Base-by-base conservation (phyloP, 2,329 filamentous ascomycete genomes). In the Monosporascus sp. region DNA sequence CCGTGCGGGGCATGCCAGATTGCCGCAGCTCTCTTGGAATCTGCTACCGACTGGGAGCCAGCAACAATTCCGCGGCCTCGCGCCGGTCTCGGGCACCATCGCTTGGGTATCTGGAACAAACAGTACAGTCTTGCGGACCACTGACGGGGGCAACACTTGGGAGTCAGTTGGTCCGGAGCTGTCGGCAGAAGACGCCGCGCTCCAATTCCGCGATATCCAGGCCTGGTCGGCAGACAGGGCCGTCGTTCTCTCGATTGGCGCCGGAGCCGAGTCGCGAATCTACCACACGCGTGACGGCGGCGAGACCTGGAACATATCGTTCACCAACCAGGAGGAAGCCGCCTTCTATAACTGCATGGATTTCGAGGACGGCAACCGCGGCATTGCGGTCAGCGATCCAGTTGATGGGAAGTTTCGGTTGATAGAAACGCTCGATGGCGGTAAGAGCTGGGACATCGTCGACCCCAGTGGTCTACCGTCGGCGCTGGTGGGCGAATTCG, bases 161-260 rank as follows among this genome's bases (percentile, higher is more conserved):
- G 39, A 47, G 3, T 63, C 66, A 0, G 64, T 70, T 18, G 67
- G 67, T 2, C 67, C 67, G 3, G 20, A 24, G n/a, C 52, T 66
- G 36, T 35, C 61, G 0, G 47, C 22, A 9, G 57, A 58, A 6
- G 62, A 64, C 53, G 50, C 58, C 1, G 57, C 53, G 15, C 62
- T 69, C 20, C 61, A 70, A 45, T 70, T 69, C 61, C 67, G 67
- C 44, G 67, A 70, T 60, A 52, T 70, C 9, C 60, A 77, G 25
- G 70, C 74, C 4, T 66, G 77, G 50, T 70, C 72, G 11, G 67
- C 70, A 20, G 69, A 75, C 38, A 69, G 70, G 50, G 68, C 70
- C 22, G 63, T 75, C 54, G 63, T 71, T 9, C 68, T 77, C 4
- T 70, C 72, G 18, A 68, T 71, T 48, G 67, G 67, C 49, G 58